Percentiles rank a stretch among this genome's conserved stretches.
Conservation (phyloP, 192 early-diverging fungal species). For the Linnemannia zychae region DNA sequence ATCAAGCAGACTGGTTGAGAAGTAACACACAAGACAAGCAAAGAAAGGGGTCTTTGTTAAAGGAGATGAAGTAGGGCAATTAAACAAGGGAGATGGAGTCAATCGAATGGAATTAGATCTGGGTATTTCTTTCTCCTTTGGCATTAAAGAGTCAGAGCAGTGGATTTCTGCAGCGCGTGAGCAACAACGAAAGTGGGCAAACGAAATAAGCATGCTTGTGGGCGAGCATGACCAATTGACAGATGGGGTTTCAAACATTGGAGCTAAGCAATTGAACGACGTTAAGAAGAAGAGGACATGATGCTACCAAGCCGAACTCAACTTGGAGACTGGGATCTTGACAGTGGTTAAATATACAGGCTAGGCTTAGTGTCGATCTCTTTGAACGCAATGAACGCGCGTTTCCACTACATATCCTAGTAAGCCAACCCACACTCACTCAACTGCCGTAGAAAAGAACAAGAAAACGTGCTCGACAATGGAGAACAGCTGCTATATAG, state of each 20-base stretch:
- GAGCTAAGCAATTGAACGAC: not conserved
- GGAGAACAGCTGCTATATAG: not conserved
- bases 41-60: not conserved
- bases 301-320: not conserved
- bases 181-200: not conserved
- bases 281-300: not conserved
- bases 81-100: not conserved
- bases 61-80: too few species aligned
- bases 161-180: too few species aligned
- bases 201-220: not conserved
- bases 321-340: too few species aligned
- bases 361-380: too few species aligned
- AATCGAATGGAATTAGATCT: not conserved
- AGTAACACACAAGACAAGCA: not conserved
- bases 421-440: too few species aligned
- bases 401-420: too few species aligned
- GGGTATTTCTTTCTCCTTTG: not conserved
- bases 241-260: not conserved
- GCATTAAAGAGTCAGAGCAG: not conserved
- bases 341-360: too few species aligned
- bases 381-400: too few species aligned
- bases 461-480: not conserved
- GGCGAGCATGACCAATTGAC: not conserved
- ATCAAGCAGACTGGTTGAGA: too few species aligned
- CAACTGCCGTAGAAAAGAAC: not conserved